phyloP scores from a whole-genome alignment of 2,329 filamentous ascomycete genomes.

The Parasarocladium wereldwijsianum region DNA sequence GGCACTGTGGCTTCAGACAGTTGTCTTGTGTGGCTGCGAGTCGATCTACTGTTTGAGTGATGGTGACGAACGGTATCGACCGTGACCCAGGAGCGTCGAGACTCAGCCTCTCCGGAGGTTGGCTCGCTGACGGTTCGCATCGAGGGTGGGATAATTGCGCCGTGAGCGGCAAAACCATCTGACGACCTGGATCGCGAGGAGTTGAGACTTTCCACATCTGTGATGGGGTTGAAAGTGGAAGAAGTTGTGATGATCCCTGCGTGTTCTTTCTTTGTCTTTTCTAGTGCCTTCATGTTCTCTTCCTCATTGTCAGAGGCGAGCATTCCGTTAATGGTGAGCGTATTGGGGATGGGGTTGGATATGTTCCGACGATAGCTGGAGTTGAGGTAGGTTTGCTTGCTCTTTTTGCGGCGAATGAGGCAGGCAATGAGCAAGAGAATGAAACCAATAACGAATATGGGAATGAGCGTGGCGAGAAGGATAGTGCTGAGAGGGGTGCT shows the following conservation, averaged over 20 bases:
- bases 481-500: constrained; percentile 17
- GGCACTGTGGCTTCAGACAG: not conserved
- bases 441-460: constrained; percentile 21
- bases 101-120: not conserved
- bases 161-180: constrained; percentile 11
- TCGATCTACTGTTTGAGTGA: not conserved
- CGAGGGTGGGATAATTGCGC: constrained; percentile 2
- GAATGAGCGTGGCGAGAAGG: constrained; percentile 28
- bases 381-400: constrained; percentile 13
- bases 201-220: not conserved
- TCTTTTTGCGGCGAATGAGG: constrained; percentile 16
- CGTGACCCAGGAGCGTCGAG: constrained; percentile 17
- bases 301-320: not conserved
- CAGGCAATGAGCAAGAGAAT: constrained; percentile 18
- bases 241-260: not conserved
- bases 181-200: not conserved
- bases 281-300: not conserved
- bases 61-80: constrained; percentile 10
- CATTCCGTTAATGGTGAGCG: constrained; percentile 12
- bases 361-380: constrained; percentile 17
- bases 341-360: constrained; percentile 16
- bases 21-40: not conserved
- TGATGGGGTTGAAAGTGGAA: not conserved
- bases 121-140: constrained; percentile 1
- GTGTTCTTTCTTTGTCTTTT: not conserved